A percentile compares a stretch with the other conserved stretches of the same genome.
phyloP scores from a whole-genome alignment of 129 eudicot species.

The Flaveria ramosissima region DNA sequence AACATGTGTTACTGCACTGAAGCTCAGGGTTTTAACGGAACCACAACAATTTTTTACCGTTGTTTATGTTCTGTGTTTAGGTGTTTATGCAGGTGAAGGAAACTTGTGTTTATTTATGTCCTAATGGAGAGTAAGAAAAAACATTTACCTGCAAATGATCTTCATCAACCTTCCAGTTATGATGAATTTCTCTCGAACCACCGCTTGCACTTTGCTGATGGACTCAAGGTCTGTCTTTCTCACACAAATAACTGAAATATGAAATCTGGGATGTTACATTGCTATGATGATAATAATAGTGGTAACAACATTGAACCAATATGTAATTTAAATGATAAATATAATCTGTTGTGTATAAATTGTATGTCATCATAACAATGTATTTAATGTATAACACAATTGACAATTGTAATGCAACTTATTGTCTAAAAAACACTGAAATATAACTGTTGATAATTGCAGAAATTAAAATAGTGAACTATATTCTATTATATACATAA shows the following conservation, averaged over 20 bases:
- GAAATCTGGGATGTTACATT: not conserved
- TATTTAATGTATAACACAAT: too few species aligned
- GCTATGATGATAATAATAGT: not conserved
- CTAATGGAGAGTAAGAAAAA: conserved; percentile 38
- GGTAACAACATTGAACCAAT: conserved; percentile 3
- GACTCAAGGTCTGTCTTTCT: conserved; percentile 46
- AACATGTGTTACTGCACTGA: not conserved
- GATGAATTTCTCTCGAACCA: conserved; percentile 49
- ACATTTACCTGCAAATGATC: conserved; percentile 16
- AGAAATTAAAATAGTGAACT: too few species aligned
- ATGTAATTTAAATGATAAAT: too few species aligned
- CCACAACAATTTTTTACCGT: not conserved
- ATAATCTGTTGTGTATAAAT: too few species aligned
- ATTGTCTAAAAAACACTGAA: too few species aligned
- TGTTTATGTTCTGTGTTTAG: conserved; percentile 22
- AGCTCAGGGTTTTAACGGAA: not conserved
- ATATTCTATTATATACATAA: too few species aligned
- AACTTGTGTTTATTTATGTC: conserved; percentile 13
- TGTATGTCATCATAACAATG: too few species aligned
- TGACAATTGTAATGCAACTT: too few species aligned
- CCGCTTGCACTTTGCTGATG: conserved; percentile 41
- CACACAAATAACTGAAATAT: conserved; percentile 14
- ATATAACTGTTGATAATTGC: too few species aligned
- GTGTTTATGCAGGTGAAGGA: conserved; percentile 22
- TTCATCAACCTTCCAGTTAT: conserved; percentile 36